phyloP scores from a whole-genome alignment of 2,329 filamentous ascomycete species.

The Exophiala aquamarina region DNA sequence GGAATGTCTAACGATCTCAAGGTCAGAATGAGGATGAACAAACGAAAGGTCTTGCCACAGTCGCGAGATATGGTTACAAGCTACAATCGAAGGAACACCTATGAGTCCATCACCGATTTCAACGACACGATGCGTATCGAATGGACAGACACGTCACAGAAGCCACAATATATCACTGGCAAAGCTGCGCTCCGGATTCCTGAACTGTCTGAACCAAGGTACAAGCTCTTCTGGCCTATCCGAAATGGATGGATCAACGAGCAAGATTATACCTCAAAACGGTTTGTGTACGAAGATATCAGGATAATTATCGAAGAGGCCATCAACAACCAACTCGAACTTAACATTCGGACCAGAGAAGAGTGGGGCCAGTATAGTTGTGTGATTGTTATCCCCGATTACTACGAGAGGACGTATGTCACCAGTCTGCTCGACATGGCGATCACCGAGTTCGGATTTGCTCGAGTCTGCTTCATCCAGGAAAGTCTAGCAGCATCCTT shows the following conservation, averaged over 20 bases:
- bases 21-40: conserved; percentile 85
- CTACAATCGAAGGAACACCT: conserved; percentile 81
- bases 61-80: conserved; percentile 94
- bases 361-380: conserved; percentile 91
- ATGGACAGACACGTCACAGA: conserved; percentile 78
- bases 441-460: conserved; percentile 87
- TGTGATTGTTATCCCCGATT: conserved; percentile 93
- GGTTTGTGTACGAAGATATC: conserved; percentile 81
- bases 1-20: conserved; percentile 86
- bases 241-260: conserved; percentile 87
- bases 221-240: conserved; percentile 91
- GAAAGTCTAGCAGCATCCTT: conserved; percentile 94
- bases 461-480: conserved; percentile 87
- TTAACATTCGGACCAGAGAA: conserved; percentile 54
- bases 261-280: conserved; percentile 76
- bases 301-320: conserved; percentile 83
- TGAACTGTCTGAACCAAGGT: conserved; percentile 83
- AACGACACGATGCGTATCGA: conserved; percentile 93
- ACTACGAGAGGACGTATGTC: conserved; percentile 94
- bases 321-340: conserved; percentile 77
- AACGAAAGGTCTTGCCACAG: conserved; percentile 93
- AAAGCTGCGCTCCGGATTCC: conserved; percentile 81
- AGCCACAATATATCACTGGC: conserved; percentile 76
- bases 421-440: conserved; percentile 80
- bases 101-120: conserved; percentile 87